Evolutionary conservation across 139 green algal species (phyloP), one percentile per base, ranked within the genome.

Genomic region (Tetratostichococcus sp.): DNA sequence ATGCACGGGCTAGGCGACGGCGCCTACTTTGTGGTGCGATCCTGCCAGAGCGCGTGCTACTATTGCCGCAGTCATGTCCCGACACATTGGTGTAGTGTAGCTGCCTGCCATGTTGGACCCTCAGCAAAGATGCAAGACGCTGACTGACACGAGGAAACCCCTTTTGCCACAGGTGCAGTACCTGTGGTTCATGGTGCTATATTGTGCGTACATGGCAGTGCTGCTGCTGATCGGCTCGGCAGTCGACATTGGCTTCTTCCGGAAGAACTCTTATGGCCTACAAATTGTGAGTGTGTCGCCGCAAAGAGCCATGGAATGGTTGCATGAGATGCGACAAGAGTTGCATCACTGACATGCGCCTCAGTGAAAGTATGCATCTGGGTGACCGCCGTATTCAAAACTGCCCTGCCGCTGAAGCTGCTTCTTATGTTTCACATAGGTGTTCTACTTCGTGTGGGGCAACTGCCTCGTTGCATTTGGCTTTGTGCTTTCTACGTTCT

Each of bases 401-500:
- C n/a, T n/a, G n/a, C n/a, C n/a, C n/a, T n/a, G n/a, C n/a, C n/a
- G n/a, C n/a, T n/a, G n/a, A n/a, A n/a, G n/a, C n/a, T n/a, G n/a
- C n/a, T n/a, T n/a, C n/a, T n/a, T n/a, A n/a, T n/a, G n/a, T n/a
- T n/a, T n/a, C n/a, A n/a, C 50, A 62, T 17, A 62, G 50, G 79
- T 97, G 31, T 92, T 96, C 66, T 97, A 94, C 84, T 87, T 97
- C 57, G 57, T 98, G 1, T 95, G 92, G 83, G 82, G 87, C 80
- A 89, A 94, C 83, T 87, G 86, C 75, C 88, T 96, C 83, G 88
- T 98, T 19, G 87, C 90, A 4, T 91, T 91, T 30, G 79, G 87
- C 8, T 96, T 98, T 79, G 79, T 96, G 72, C 78, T 94, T 8
- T 90, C 82, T 72, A 87, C 82, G 35, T 74, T 94, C 67, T 95